Percentiles rank a stretch among this genome's conserved stretches.
phyloP scores from a whole-genome alignment of 768 basidiomycete species.

The Mrakia gelida region DNA sequence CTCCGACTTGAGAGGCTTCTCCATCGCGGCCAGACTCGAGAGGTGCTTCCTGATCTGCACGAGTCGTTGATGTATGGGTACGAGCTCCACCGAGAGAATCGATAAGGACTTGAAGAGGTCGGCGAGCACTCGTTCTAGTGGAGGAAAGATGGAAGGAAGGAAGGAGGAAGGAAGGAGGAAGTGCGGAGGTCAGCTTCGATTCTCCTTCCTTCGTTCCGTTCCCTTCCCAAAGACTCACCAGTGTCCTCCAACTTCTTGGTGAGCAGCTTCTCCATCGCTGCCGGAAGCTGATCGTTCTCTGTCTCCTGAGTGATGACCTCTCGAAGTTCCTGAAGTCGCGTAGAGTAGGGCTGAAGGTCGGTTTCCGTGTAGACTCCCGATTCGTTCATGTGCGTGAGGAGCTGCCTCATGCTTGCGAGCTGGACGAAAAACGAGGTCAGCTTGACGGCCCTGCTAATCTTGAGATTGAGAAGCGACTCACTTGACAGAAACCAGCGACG shows the following conservation, averaged over 20 bases:
- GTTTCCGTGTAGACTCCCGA: conserved; percentile 88
- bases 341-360: conserved; percentile 81
- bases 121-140: conserved; percentile 67
- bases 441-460: not conserved
- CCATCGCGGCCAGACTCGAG: conserved; percentile 76
- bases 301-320: conserved; percentile 79
- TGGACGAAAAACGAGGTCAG: conserved; percentile 41
- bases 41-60: conserved; percentile 84
- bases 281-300: conserved; percentile 74
- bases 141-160: not conserved
- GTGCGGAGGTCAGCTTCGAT: not conserved
- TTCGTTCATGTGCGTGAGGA: conserved; percentile 91
- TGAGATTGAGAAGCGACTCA: not conserved
- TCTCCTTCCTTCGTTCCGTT: not conserved
- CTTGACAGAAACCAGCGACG: conserved; percentile 83
- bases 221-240: conserved; percentile 54
- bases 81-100: conserved; percentile 80
- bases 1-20: conserved; percentile 73
- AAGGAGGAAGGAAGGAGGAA: not conserved
- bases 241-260: conserved; percentile 87
- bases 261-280: conserved; percentile 80
- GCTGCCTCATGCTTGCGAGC: conserved; percentile 94
- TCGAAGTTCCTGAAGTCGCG: conserved; percentile 73
- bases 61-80: conserved; percentile 83
- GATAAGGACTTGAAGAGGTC: conserved; percentile 79